phyloP scores from a whole-genome alignment of 2,329 filamentous ascomycete genomes.

The Venturia nashicola region DNA sequence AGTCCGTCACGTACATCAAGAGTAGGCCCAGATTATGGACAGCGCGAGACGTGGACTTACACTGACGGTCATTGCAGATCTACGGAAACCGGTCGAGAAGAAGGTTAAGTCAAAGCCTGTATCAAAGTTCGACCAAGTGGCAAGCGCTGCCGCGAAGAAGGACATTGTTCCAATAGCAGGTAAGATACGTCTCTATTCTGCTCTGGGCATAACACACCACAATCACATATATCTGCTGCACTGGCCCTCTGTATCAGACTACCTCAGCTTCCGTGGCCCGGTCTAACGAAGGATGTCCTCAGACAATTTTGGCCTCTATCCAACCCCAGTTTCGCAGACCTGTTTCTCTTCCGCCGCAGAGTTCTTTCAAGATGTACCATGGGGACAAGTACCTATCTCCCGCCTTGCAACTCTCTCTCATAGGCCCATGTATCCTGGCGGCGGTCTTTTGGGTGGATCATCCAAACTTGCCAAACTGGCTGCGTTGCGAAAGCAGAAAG shows the following conservation, averaged over 20 bases:
- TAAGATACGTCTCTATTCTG: constrained; percentile 25
- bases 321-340: constrained; percentile 10
- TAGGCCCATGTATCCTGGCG: constrained; percentile 35
- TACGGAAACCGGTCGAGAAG: constrained; percentile 1
- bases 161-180: constrained; percentile 30
- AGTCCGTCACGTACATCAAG: constrained; percentile 68
- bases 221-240: background rate
- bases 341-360: constrained; percentile 26
- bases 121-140: constrained; percentile 34
- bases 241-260: background rate
- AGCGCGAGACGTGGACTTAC: constrained; percentile 25
- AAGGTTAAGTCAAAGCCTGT: background rate
- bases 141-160: constrained; percentile 25
- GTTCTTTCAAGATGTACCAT: constrained; percentile 77
- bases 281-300: constrained; percentile 12
- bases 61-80: constrained; percentile 9
- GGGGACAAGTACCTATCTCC: constrained; percentile 59
- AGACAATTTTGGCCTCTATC: background rate
- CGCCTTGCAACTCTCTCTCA: constrained; percentile 50
- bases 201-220: background rate
- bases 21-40: constrained; percentile 32
- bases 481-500: constrained; percentile 74
- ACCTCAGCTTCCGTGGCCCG: constrained; percentile 9
- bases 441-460: constrained; percentile 69
- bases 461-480: constrained; percentile 89